Evolutionary conservation across 2,329 filamentous ascomycete species (phyloP).

Genomic region (Xylaria sp.): DNA sequence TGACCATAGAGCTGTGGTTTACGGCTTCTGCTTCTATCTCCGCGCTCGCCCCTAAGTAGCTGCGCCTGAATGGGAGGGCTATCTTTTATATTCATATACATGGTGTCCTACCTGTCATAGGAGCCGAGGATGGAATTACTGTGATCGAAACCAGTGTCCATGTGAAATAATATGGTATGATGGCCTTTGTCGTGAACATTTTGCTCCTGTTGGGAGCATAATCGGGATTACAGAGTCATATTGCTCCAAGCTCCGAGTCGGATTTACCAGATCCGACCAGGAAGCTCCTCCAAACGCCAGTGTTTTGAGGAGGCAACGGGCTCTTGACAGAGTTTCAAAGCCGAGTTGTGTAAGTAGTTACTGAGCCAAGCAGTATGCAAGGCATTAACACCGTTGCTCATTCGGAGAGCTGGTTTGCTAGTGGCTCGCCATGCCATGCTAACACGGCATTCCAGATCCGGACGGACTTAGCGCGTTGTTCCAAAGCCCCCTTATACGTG

Average conservation of each 20-base stretch:
- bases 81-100: constrained; percentile 7
- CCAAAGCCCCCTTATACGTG: too few species aligned
- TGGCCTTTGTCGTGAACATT: background rate
- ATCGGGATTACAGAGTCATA: constrained; percentile 19
- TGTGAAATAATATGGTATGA: background rate
- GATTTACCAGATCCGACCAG: constrained; percentile 10
- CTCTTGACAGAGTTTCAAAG: background rate
- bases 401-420: background rate
- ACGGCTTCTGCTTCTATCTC: background rate
- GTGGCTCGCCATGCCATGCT: background rate
- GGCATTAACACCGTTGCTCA: background rate
- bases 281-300: background rate
- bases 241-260: constrained; percentile 18
- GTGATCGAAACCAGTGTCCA: background rate
- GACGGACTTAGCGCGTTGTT: background rate
- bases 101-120: background rate
- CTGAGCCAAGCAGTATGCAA: background rate
- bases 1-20: background rate
- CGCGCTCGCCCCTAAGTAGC: background rate
- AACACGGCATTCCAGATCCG: background rate
- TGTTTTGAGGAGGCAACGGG: background rate
- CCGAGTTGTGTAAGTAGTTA: background rate
- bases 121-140: background rate
- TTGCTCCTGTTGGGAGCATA: background rate
- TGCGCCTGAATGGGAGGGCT: background rate